These are phyloP conservation scores for Micromonas pusilla DNA, from an alignment of 139 green algal genomes.

Conservation along the genomic window DNA sequence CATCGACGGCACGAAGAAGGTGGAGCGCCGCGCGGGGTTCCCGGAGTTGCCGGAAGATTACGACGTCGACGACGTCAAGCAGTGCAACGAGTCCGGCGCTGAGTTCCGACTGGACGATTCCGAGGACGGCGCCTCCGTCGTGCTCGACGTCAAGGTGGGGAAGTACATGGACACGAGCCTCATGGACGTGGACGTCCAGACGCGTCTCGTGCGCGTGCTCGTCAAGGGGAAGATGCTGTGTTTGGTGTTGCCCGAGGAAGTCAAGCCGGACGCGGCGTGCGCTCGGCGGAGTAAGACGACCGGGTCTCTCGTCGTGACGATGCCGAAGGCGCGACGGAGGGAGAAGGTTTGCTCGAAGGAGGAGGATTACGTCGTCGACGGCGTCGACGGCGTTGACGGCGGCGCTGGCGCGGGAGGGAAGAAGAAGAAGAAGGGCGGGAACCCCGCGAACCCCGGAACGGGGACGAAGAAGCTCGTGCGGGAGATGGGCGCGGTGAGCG, in stretches of 20 bases:
- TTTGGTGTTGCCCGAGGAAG: conserved; percentile 67
- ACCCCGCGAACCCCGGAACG: neutral
- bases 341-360: neutral
- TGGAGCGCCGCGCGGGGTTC: conserved; percentile 29
- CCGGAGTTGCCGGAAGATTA: conserved; percentile 27
- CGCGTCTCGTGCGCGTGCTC: conserved; percentile 62
- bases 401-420: too few relatives aligned
- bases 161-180: conserved; percentile 70
- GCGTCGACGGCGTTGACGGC: neutral
- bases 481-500: conserved; percentile 9
- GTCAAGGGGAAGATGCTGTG: conserved; percentile 76
- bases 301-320: conserved; percentile 63
- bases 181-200: conserved; percentile 76
- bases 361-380: neutral
- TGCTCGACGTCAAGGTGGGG: conserved; percentile 68
- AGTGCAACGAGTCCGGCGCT: conserved; percentile 36
- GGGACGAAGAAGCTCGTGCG: neutral
- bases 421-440: neutral
- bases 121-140: conserved; percentile 40
- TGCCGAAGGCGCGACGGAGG: conserved; percentile 53
- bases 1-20: neutral
- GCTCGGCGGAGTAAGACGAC: conserved; percentile 56
- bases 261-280: conserved; percentile 47
- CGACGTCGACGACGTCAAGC: conserved; percentile 31
- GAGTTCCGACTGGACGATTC: conserved; percentile 30